These are phyloP conservation scores for Trichoderma atroviride DNA, from an alignment of 2,329 filamentous ascomycete species.

Conservation along the genomic window DNA sequence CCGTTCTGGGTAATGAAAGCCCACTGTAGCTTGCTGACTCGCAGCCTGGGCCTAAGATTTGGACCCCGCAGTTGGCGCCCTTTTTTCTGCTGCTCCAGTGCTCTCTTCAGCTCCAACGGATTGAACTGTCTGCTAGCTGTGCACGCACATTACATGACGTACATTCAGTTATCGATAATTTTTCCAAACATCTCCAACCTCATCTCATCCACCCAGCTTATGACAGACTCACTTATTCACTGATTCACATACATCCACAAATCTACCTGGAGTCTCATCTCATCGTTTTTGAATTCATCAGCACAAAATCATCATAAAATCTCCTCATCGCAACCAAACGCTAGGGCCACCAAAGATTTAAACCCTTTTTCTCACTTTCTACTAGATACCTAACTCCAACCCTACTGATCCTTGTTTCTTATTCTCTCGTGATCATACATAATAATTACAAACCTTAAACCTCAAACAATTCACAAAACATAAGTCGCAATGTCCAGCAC, in stretches of 20 bases:
- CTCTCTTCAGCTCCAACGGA: not conserved
- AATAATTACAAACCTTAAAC: not conserved
- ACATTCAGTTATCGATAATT: not conserved
- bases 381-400: not conserved
- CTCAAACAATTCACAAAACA: not conserved
- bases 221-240: not conserved
- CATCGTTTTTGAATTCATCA: not conserved
- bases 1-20: not conserved
- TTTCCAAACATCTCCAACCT: not conserved
- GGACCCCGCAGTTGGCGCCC: slow-evolving; percentile 11
- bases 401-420: not conserved
- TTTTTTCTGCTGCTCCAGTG: not conserved
- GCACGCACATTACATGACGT: not conserved
- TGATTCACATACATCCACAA: not conserved
- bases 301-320: not conserved
- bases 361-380: not conserved
- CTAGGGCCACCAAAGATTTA: not conserved
- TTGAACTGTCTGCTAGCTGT: not conserved
- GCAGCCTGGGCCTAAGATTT: not conserved
- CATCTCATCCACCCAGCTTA: not conserved
- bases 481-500: slow-evolving; percentile 47
- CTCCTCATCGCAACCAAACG: not conserved
- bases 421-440: not conserved
- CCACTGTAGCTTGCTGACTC: not conserved
- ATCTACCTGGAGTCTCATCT: not conserved